A percentile compares a stretch with the other conserved stretches of the same genome.
phyloP scores from a whole-genome alignment of 2,329 filamentous ascomycete genomes.

The Fusarium transvaalense region DNA sequence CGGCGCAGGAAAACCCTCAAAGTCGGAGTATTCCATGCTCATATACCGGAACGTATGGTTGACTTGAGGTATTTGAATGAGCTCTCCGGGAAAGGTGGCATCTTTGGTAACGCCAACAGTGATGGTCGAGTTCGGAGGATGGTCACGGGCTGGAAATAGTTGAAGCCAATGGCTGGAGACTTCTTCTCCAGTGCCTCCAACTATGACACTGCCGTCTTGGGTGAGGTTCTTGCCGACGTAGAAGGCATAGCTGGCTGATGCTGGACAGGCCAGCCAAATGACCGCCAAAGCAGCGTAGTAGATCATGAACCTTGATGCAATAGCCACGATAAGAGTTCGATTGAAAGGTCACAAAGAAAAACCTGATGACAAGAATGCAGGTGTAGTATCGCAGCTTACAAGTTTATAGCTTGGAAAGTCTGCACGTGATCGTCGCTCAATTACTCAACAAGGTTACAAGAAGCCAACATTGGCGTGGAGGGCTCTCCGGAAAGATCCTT shows the following conservation, averaged over 20 bases:
- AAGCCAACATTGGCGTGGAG: neutral
- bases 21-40: slow-evolving; percentile 47
- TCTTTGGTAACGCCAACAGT: slow-evolving; percentile 43
- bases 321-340: neutral
- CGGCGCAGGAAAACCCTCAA: slow-evolving; percentile 40
- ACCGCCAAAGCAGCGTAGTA: slow-evolving; percentile 14
- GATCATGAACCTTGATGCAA: slow-evolving; percentile 11
- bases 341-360: neutral
- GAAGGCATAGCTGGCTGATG: slow-evolving; percentile 58
- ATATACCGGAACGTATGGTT: slow-evolving; percentile 43
- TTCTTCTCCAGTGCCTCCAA: slow-evolving; percentile 62
- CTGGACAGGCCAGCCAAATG: slow-evolving; percentile 32
- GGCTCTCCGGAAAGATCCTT: slow-evolving; percentile 6
- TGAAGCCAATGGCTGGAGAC: slow-evolving; percentile 62
- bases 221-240: slow-evolving; percentile 62
- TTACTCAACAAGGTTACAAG: slow-evolving; percentile 18
- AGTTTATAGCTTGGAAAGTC: slow-evolving; percentile 21
- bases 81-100: slow-evolving; percentile 39
- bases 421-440: slow-evolving; percentile 37
- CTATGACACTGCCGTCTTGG: slow-evolving; percentile 56
- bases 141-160: slow-evolving; percentile 57
- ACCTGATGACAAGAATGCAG: slow-evolving; percentile 9
- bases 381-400: neutral
- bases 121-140: slow-evolving; percentile 57
- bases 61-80: slow-evolving; percentile 42